Evolutionary conservation across 441 rosid species (phyloP).

Genomic region (Adansonia gregorii): DNA sequence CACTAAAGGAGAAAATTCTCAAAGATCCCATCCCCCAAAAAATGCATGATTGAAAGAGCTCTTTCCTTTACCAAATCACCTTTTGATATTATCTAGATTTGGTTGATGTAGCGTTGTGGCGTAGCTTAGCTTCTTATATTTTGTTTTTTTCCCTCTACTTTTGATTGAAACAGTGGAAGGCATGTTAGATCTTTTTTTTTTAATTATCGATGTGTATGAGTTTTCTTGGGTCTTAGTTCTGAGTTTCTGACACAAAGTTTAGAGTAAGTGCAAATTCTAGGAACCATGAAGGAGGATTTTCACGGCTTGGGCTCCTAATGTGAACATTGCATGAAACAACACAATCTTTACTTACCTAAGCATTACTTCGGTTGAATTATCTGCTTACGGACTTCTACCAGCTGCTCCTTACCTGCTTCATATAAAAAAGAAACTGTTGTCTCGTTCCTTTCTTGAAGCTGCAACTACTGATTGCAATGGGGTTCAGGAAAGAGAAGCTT

Average conservation of each 20-base stretch:
- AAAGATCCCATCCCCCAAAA: constrained; percentile 32
- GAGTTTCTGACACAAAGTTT: constrained; percentile 38
- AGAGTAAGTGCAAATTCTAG: constrained; percentile 34
- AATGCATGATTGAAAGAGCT: constrained; percentile 51
- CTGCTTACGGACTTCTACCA: constrained; percentile 22
- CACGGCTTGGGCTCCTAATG: constrained; percentile 27
- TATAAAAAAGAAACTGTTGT: constrained; percentile 23
- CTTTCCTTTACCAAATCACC: background rate
- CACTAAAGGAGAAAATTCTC: constrained; percentile 24
- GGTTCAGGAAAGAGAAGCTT: constrained; percentile 37
- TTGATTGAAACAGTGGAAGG: constrained; percentile 51
- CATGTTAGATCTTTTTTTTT: constrained; percentile 40
- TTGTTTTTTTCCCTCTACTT: constrained; percentile 36
- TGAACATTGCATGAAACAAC: constrained; percentile 29
- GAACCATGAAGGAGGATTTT: constrained; percentile 30
- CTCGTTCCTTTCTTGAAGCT: constrained; percentile 21
- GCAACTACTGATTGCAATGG: constrained; percentile 39
- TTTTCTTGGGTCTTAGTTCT: constrained; percentile 38
- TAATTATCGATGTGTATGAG: constrained; percentile 16
- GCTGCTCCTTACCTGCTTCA: constrained; percentile 24
- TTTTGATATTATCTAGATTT: constrained; percentile 50
- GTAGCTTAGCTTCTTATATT: constrained; percentile 44
- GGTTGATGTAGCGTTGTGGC: constrained; percentile 29
- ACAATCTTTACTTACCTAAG: constrained; percentile 30
- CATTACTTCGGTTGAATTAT: constrained; percentile 29